Percentiles rank a stretch among this genome's conserved stretches.
Conservation (phyloP, 352 stramenopile species). For the Halophytophthora batemanensis region DNA sequence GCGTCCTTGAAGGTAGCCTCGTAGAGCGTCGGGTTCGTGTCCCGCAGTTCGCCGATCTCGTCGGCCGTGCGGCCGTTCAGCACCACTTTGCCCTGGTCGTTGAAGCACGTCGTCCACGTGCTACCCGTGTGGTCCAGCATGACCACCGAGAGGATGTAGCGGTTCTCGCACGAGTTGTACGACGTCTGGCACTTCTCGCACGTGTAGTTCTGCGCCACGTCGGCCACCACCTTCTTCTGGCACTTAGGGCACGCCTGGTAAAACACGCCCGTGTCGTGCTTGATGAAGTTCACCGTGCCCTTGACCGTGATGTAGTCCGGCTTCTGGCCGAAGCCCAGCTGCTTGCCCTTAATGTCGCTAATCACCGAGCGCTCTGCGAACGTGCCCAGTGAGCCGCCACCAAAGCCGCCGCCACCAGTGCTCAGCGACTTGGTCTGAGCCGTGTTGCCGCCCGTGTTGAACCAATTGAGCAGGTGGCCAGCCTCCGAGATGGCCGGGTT, state of each 20-base stretch:
- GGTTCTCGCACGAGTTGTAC: slow-evolving; percentile 92
- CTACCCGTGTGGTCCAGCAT: slow-evolving; percentile 93
- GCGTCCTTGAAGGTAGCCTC: slow-evolving; percentile 93
- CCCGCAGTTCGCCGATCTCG: slow-evolving; percentile 86
- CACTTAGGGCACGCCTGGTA: slow-evolving; percentile 88
- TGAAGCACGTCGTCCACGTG: slow-evolving; percentile 96
- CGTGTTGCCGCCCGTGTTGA: slow-evolving; percentile 65
- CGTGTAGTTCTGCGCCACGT: slow-evolving; percentile 92
- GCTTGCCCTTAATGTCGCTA: slow-evolving; percentile 93
- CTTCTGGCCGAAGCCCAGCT: slow-evolving; percentile 95
- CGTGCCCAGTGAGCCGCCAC: slow-evolving; percentile 63
- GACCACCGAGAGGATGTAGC: slow-evolving; percentile 95
- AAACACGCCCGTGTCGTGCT: slow-evolving; percentile 90
- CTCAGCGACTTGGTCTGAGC: slow-evolving; percentile 79
- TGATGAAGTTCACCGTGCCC: slow-evolving; percentile 96
- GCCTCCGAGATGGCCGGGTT: slow-evolving; percentile 88
- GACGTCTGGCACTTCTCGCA: slow-evolving; percentile 97
- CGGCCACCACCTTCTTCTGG: slow-evolving; percentile 91
- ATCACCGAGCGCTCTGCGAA: slow-evolving; percentile 90
- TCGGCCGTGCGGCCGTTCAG: slow-evolving; percentile 91
- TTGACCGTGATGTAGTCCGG: slow-evolving; percentile 96
- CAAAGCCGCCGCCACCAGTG: slow-evolving; percentile 65
- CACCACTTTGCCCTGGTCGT: slow-evolving; percentile 94
- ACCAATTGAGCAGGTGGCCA: slow-evolving; percentile 83
- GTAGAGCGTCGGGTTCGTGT: slow-evolving; percentile 86